A percentile compares a stretch with the other conserved stretches of the same genome.
phyloP scores from a whole-genome alignment of 2,329 filamentous ascomycete species.

The Alternaria arborescens region DNA sequence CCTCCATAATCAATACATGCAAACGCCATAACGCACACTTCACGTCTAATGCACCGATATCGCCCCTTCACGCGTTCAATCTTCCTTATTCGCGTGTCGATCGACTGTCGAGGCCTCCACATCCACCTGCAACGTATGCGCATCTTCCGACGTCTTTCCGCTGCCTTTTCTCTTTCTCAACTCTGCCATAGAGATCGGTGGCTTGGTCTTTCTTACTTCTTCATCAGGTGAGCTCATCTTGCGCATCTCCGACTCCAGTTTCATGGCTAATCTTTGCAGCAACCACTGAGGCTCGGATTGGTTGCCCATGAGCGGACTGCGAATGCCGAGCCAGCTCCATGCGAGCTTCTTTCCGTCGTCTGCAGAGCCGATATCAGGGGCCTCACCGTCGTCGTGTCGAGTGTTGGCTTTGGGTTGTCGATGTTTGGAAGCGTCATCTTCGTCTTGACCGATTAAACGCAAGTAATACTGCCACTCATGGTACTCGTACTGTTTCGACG shows the following conservation, averaged over 20 bases:
- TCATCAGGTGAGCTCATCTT: conserved; percentile 35
- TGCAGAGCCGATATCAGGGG: conserved; percentile 44
- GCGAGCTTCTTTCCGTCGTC: conserved; percentile 60
- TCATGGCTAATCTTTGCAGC: conserved; percentile 68
- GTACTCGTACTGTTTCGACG: conserved; percentile 52
- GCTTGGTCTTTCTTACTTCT: conserved; percentile 29
- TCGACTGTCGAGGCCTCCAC: conserved; percentile 21
- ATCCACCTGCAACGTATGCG: conserved; percentile 17
- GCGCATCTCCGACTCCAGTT: conserved; percentile 57
- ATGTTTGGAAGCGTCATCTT: conserved; percentile 51
- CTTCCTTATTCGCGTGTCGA: conserved; percentile 6
- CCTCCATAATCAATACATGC: not conserved
- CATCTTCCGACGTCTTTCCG: conserved; percentile 7
- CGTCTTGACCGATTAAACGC: conserved; percentile 50
- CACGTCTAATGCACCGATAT: not conserved
- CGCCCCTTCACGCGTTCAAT: conserved; percentile 7
- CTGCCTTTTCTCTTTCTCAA: conserved; percentile 18
- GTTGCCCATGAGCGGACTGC: conserved; percentile 74
- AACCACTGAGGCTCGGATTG: conserved; percentile 78
- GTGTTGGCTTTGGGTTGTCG: conserved; percentile 37
- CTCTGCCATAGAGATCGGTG: conserved; percentile 48
- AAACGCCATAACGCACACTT: not conserved
- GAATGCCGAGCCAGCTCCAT: conserved; percentile 78
- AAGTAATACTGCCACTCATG: conserved; percentile 53
- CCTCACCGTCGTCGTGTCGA: conserved; percentile 27